A percentile compares a stretch with the other conserved stretches of the same genome.
These are phyloP conservation scores for Citrullus colocynthis DNA, from an alignment of 306 rosid genomes.

Conservation along the genomic window DNA sequence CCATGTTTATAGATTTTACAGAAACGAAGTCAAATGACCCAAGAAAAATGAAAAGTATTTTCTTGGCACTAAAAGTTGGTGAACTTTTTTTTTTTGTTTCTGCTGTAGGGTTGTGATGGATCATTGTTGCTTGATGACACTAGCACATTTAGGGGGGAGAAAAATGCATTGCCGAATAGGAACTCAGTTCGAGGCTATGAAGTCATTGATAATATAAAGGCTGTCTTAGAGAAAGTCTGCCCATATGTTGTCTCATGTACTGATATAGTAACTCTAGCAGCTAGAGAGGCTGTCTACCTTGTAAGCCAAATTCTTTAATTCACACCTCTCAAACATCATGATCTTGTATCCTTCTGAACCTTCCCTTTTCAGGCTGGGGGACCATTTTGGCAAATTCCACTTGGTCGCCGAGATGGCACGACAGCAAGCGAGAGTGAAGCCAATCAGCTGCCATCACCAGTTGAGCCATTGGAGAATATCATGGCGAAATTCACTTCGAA, in stretches of 20 bases:
- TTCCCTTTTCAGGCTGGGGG: constrained; percentile 42
- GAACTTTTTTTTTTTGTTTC: background rate
- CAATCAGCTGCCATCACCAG: constrained; percentile 56
- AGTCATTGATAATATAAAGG: constrained; percentile 65
- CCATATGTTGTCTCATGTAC: constrained; percentile 83
- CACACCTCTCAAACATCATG: background rate
- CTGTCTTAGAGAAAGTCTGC: constrained; percentile 57
- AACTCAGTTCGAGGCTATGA: constrained; percentile 73
- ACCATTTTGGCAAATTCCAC: constrained; percentile 51
- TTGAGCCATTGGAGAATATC: constrained; percentile 54
- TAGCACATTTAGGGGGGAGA: constrained; percentile 57
- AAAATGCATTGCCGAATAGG: constrained; percentile 49
- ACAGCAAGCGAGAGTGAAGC: constrained; percentile 52
- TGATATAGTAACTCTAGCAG: constrained; percentile 64
- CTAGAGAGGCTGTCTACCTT: constrained; percentile 64
- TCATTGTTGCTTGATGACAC: constrained; percentile 73
- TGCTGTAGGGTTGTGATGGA: constrained; percentile 67
- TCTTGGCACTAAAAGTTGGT: background rate
- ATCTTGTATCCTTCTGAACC: background rate
- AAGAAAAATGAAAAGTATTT: background rate
- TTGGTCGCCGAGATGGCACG: constrained; percentile 78
- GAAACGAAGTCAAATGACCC: no score
- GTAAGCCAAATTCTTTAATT: constrained; percentile 29
- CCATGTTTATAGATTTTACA: no score
- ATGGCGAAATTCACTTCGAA: constrained; percentile 51